Evolutionary conservation across 2,329 filamentous ascomycete genomes (phyloP), one percentile per base, ranked within the genome.

Genomic region (Endoconidiophora laricicola): DNA sequence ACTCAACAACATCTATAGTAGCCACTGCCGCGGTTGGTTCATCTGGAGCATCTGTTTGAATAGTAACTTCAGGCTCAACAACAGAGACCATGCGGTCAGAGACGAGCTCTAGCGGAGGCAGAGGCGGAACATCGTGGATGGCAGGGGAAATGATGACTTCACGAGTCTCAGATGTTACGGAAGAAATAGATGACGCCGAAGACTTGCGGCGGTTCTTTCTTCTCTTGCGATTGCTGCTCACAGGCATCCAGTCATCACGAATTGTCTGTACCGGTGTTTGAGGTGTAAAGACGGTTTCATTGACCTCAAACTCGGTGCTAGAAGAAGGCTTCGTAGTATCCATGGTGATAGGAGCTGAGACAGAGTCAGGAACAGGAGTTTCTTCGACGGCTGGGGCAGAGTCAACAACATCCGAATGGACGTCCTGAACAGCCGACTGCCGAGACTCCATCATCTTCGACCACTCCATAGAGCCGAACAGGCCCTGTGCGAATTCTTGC

Each of bases 201-300:
- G 38, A 52, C n/a, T 36, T 52, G 16, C 40, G 20, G 9, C 26
- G 44, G 22, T 52, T 43, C 33, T 44, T 52, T 23, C 44, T 46
- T 33, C 33, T 33, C 18, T 48, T 52, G 20, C 44, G 47, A 14
- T 44, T 47, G 10, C 36, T 52, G 29, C 38, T 38, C 36, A 48
- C 4, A 12, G 49, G 49, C 44, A 47, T 52, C 49, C 49, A 52
- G 33, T 52, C 49, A 16, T 52, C 49, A 14, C 29, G 45, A 23
- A 52, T 46, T 2, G 44, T 46, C 39, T 44, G 33, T 2, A 46
- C 42, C 16, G 16, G 38, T 9, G 29, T 37, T 4, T 46, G 16
- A 24, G 48, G 40, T 22, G 14, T 24, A 29, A n/a, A 33, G 12
- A 37, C 24, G 16, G 16, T 23, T 2, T 39, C 46, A 16, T 33